Base-by-base conservation (phyloP, 768 basidiomycete species). In the Thelephora aurantiotincta region DNA sequence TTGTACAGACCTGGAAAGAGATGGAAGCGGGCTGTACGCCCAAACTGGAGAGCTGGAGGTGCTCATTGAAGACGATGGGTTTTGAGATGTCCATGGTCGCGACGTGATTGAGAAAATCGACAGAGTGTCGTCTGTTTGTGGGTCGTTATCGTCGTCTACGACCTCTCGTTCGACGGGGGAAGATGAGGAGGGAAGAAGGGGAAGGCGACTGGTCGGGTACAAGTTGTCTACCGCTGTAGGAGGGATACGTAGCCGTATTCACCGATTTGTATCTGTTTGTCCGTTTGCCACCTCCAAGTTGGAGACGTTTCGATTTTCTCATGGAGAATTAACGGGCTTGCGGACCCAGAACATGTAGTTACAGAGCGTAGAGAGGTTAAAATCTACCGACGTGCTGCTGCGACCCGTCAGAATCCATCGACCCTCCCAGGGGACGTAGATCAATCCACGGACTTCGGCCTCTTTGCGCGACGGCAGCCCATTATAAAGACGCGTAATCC, bases 1-100 rank as follows among this genome's bases (percentile, higher is more conserved):
- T 65, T 64, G 60, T 61, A 69, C 74, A 54, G 58, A 85, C 87
- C 77, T 96, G 92, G 69, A 98, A 99, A 16, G 90, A 90, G 58
- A 99, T 98, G 47, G 93, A 93, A 52, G 84, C 80, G 46, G 94
- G 96, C 65, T 99, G 96, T 56, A 99, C 75, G 48, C 93, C 93
- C 53, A 98, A 68, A 61, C 91, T 91, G 20, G 93, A 92, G 58
- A 99, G 84, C 70, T 99, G 88, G 23, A 90, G 70, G 60, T 91
- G 88, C 66, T 91, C 86, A 69, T 81, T 82, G 67, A 90, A 90
- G 38, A 86, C 74, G 61, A 88, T 92, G 44, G 86, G 87, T 71
- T 86, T 88, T 45, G 63, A 63, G 51, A 60, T 59, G 54, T 65
- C 65, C 63, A 66, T 64, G 48, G 51, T 47, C 42, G 41, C 38